These are phyloP conservation scores for Monosporascus cannonballus DNA, from an alignment of 2,329 filamentous ascomycete species.

Conservation along the genomic window DNA sequence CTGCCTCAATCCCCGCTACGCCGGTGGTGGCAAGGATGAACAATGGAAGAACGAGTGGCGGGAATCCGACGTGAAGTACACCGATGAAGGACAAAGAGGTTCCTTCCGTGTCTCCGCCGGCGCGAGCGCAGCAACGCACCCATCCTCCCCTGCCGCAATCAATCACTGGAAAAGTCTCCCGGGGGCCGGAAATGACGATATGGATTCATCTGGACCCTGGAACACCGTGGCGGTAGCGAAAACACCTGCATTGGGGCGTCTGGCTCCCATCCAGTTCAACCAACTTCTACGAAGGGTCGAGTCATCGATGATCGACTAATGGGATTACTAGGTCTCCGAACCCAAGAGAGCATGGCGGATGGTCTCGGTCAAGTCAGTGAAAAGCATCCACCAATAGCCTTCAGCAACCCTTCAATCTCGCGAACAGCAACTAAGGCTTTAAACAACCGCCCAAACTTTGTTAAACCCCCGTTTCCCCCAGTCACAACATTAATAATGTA, in stretches of 20 bases:
- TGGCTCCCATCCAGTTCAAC: background rate
- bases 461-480: too few species aligned
- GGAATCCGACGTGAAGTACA: slow-evolving; percentile 1
- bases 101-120: slow-evolving; percentile 2
- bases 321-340: too few species aligned
- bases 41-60: background rate
- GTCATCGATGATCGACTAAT: background rate
- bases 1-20: slow-evolving; percentile 4
- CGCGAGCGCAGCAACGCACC: slow-evolving; percentile 1
- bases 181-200: background rate
- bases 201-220: background rate
- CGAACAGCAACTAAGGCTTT: too few species aligned
- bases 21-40: background rate
- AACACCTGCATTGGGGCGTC: background rate
- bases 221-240: background rate
- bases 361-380: too few species aligned
- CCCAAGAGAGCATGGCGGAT: too few species aligned
- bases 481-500: too few species aligned
- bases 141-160: background rate
- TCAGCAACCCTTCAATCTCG: too few species aligned
- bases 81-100: slow-evolving; percentile 1
- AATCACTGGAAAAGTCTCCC: background rate
- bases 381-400: too few species aligned
- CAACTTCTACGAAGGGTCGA: background rate
- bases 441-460: too few species aligned